These are phyloP conservation scores for Melampsora larici-populina DNA, from an alignment of 1,284 basidiomycete species.

Conservation along the genomic window DNA sequence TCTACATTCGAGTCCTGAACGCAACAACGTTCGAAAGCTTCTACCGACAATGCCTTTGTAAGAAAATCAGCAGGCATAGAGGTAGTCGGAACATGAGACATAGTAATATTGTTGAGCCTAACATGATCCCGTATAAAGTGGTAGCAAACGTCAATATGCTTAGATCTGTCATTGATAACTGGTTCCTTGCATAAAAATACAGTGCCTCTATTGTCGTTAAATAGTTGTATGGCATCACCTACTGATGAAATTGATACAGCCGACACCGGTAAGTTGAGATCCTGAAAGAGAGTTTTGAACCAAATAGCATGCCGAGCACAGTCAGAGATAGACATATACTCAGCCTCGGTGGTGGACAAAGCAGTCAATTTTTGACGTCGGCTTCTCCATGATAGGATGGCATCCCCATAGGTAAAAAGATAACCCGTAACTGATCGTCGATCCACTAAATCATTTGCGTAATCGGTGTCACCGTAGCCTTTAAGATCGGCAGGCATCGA, in stretches of 20 bases:
- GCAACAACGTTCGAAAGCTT: not conserved
- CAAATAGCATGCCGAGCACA: not conserved
- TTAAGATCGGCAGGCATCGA: too few species aligned
- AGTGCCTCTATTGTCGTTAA: not conserved
- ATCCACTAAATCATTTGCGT: not conserved
- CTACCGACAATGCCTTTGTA: not conserved
- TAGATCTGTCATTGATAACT: too few species aligned
- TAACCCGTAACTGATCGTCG: not conserved
- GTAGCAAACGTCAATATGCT: conserved; percentile 5
- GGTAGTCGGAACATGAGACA: not conserved
- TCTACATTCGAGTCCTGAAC: not conserved
- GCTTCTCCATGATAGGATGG: not conserved
- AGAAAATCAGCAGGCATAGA: not conserved
- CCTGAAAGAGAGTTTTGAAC: not conserved
- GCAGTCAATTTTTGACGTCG: not conserved
- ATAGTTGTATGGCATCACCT: too few species aligned
- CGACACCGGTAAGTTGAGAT: too few species aligned
- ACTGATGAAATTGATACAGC: not conserved
- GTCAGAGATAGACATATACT: not conserved
- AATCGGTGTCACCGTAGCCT: not conserved
- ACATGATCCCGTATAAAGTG: not conserved
- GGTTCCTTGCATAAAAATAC: not conserved
- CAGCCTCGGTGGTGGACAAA: too few species aligned
- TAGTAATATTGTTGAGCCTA: not conserved
- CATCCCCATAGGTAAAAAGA: not conserved